Evolutionary conservation across 2,329 filamentous ascomycete genomes (phyloP), one percentile per base, ranked within the genome.

Genomic region (Fusarium ramigenum): DNA sequence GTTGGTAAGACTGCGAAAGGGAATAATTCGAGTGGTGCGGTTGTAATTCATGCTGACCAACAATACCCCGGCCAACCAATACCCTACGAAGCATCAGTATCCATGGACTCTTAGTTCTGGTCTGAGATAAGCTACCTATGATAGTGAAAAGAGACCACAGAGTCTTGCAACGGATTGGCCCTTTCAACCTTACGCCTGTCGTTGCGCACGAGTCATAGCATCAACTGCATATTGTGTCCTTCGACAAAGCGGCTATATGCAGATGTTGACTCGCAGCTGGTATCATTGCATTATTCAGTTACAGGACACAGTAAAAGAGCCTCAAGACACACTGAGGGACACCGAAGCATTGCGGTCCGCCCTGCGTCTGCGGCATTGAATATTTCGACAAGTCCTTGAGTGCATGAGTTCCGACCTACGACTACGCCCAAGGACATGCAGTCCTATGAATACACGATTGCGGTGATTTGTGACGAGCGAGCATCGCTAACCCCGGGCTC

Each of bases 161-260:
- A 46, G 28, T 23, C 32, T 43, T 30, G 21, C 9, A 30, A 28
- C 42, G 9, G 44, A 63, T 40, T 69, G 53, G 54, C 14, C 28
- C 18, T 15, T n/a, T 37, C 23, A 54, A 54, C 18, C 50, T 23
- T 56, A 39, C 54, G 68, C 44, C 66, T 63, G 32, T 50, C 39
- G 28, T 54, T 42, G 56, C 42, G 32, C 57, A 32, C 37, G 46
- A 56, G 46, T 66, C 47, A 62, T 65, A 58, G 28, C 18, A 62
- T 49, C 32, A 59, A 46, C 61, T 42, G 63, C 63, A 57, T 66
- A 62, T 60, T 74, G 64, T 76, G 59, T 44, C 46, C 62, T 70
- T 69, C 39, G 42, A 44, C 42, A 61, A 53, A 47, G 36, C 69
- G 64, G 66, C 30, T 63, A 57, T 54, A n/a, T 63, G 64, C 58